phyloP scores from a whole-genome alignment of 345 rosid species.

The Eucalyptus globulus region DNA sequence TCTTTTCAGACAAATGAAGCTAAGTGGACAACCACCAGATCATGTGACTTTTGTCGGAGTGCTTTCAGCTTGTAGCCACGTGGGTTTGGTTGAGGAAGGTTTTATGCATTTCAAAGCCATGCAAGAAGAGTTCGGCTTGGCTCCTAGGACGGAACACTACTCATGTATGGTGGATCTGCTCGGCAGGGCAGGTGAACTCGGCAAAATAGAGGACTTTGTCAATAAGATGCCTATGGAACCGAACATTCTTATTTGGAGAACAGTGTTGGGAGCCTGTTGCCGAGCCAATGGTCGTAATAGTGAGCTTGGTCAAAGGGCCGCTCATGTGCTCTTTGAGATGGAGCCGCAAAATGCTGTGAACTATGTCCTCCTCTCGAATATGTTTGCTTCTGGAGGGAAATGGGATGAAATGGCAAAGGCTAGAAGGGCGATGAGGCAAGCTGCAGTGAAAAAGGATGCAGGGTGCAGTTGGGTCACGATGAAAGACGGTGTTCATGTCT shows the following conservation, averaged over 20 bases:
- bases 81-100: conserved; percentile 72
- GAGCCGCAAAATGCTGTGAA: conserved; percentile 86
- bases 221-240: conserved; percentile 62
- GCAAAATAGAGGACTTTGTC: conserved; percentile 60
- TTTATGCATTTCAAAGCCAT: conserved; percentile 61
- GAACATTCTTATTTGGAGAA: conserved; percentile 82
- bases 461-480: conserved; percentile 95
- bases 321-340: conserved; percentile 56
- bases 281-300: conserved; percentile 51
- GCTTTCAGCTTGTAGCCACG: conserved; percentile 90
- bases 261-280: conserved; percentile 76
- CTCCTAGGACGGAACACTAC: conserved; percentile 67
- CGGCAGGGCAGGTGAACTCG: conserved; percentile 80
- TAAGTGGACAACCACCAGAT: conserved; percentile 53
- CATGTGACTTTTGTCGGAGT: conserved; percentile 93
- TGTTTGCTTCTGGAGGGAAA: conserved; percentile 76
- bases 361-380: conserved; percentile 82
- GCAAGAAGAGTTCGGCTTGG: conserved; percentile 40
- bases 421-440: conserved; percentile 63
- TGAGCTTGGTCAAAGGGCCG: conserved; percentile 66
- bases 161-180: conserved; percentile 92
- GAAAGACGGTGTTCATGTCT: conserved; percentile 86
- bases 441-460: conserved; percentile 77
- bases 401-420: conserved; percentile 76
- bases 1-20: conserved; percentile 57